Evolutionary conservation across 768 basidiomycete species (phyloP).

Genomic region (Collybiopsis confluens): DNA sequence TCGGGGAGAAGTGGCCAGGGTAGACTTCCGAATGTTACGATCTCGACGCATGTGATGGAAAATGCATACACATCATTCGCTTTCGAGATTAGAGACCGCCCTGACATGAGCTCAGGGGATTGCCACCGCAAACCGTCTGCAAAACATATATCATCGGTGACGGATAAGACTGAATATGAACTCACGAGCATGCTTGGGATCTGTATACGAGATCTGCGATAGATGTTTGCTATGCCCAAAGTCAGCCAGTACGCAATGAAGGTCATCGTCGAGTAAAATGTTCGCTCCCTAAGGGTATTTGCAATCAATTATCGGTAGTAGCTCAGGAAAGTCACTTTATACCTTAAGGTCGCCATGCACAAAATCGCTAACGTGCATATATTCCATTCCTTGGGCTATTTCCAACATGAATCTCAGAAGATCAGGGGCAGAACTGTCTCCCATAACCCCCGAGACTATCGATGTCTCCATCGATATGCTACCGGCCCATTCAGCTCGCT

Average conservation of each 20-base stretch:
- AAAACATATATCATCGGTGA: background rate
- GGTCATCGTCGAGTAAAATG: conserved; percentile 42
- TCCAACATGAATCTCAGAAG: conserved; percentile 39
- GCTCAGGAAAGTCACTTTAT: background rate
- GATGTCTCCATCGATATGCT: background rate
- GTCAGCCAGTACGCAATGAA: conserved; percentile 47
- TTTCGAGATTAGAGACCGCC: conserved; percentile 20
- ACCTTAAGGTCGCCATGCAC: conserved; percentile 52
- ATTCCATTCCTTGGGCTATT: conserved; percentile 50
- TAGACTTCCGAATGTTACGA: conserved; percentile 34
- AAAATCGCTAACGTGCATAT: conserved; percentile 37
- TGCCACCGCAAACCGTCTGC: conserved; percentile 40
- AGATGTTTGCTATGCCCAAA: conserved; percentile 53
- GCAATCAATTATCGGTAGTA: background rate
- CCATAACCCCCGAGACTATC: conserved; percentile 1
- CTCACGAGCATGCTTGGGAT: conserved; percentile 23
- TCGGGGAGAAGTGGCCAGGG: conserved; percentile 29
- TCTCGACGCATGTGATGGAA: conserved; percentile 37
- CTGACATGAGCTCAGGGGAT: conserved; percentile 36
- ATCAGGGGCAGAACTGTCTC: conserved; percentile 16
- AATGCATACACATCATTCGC: conserved; percentile 43
- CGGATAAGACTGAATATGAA: background rate
- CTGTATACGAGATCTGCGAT: conserved; percentile 38
- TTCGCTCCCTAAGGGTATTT: conserved; percentile 40
- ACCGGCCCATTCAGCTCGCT: conserved; percentile 9